A percentile compares a stretch with the other conserved stretches of the same genome.
Evolutionary conservation across 73 alveolate species (phyloP).

Genomic region (Uronychia setigera): DNA sequence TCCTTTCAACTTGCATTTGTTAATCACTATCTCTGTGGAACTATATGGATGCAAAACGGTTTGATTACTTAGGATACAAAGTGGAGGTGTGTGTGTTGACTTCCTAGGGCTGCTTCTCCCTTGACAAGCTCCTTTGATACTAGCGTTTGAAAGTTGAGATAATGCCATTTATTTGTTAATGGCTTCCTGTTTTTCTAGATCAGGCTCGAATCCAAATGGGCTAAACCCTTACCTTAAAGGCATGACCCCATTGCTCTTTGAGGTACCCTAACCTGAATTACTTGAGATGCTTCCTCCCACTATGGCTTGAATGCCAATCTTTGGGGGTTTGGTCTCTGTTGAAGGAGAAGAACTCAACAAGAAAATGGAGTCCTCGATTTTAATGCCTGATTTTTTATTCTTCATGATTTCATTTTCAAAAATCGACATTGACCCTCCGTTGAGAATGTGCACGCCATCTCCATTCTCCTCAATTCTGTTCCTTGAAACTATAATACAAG

Average conservation of each 20-base stretch:
- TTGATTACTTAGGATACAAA: neutral
- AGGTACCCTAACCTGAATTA: too few species aligned
- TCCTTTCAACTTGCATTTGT: neutral
- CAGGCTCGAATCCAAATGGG: neutral
- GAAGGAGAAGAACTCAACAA: neutral
- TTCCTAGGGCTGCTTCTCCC: neutral
- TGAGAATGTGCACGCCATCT: neutral
- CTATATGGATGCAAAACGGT: neutral
- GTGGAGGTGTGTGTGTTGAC: neutral
- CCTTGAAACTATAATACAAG: neutral
- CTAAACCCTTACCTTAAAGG: too few species aligned
- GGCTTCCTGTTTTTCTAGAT: neutral
- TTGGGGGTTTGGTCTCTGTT: too few species aligned
- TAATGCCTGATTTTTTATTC: neutral
- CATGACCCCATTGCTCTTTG: too few species aligned
- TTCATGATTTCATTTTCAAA: neutral
- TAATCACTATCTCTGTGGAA: neutral
- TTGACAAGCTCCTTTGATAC: neutral
- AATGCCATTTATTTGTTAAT: neutral
- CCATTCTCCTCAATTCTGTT: neutral
- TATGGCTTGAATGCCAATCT: too few species aligned
- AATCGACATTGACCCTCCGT: neutral
- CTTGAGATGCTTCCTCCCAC: too few species aligned
- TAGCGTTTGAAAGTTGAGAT: neutral
- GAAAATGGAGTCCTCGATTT: neutral